These are phyloP conservation scores for Moniliella sp. DNA, from an alignment of 1,284 basidiomycete genomes.

Conservation along the genomic window DNA sequence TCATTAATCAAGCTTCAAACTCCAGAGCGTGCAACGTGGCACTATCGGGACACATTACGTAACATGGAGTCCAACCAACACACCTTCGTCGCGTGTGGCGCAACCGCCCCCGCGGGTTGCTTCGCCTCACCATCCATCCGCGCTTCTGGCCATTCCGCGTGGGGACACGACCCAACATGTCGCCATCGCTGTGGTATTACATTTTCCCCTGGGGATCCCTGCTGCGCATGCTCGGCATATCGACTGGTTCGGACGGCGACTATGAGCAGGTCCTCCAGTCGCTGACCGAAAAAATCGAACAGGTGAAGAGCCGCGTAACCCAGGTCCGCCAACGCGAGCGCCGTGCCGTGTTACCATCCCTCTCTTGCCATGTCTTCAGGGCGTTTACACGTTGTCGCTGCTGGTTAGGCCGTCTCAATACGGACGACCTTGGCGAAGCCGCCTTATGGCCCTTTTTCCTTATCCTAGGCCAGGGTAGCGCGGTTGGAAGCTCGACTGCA, in stretches of 20 bases:
- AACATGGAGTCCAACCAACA: too few relatives aligned
- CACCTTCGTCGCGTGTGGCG: too few relatives aligned
- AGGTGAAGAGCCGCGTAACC: slow-evolving; percentile 51
- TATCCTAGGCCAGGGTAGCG: slow-evolving; percentile 2
- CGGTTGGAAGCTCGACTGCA: not conserved
- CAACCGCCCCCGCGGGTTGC: too few relatives aligned
- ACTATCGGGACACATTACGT: too few relatives aligned
- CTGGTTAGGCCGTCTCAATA: slow-evolving; percentile 48
- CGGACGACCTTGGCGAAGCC: slow-evolving; percentile 6
- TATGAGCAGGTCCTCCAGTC: slow-evolving; percentile 39
- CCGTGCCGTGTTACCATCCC: slow-evolving; percentile 58
- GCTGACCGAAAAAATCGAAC: slow-evolving; percentile 37
- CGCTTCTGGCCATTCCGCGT: too few relatives aligned
- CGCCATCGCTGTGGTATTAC: not conserved
- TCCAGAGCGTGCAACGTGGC: too few relatives aligned
- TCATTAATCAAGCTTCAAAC: too few relatives aligned
- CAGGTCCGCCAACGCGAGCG: slow-evolving; percentile 71
- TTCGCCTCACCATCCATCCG: too few relatives aligned
- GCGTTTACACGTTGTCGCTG: slow-evolving; percentile 55
- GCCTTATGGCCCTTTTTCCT: slow-evolving; percentile 2
- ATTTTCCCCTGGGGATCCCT: not conserved
- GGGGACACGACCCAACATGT: too few relatives aligned
- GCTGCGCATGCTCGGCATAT: not conserved
- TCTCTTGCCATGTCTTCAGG: slow-evolving; percentile 64
- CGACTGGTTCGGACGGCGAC: slow-evolving; percentile 24